Percentiles rank a stretch among this genome's conserved stretches.
These are phyloP conservation scores for Balakata baccata DNA, from an alignment of 345 rosid species.

Conservation along the genomic window DNA sequence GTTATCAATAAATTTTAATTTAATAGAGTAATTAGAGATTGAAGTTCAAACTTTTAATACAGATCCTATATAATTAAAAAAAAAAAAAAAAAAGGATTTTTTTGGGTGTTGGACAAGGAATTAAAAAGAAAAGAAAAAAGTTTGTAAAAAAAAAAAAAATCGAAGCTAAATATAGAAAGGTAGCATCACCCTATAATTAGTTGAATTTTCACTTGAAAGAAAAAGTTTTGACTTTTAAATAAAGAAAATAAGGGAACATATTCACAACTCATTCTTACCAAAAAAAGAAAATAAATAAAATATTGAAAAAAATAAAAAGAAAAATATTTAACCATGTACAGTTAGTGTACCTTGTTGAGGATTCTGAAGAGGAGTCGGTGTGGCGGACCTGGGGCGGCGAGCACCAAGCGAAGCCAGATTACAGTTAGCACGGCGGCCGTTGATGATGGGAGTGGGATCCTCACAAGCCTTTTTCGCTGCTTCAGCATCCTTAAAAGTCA, in stretches of 20 bases:
- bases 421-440: conserved; percentile 94
- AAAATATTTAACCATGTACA: background rate
- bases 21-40: too few relatives aligned
- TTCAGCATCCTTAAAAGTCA: conserved; percentile 86
- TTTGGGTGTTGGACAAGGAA: background rate
- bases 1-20: too few relatives aligned
- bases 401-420: conserved; percentile 94
- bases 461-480: conserved; percentile 84
- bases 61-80: too few relatives aligned
- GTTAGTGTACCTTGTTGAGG: conserved; percentile 48
- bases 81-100: too few relatives aligned
- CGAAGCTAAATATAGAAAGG: background rate
- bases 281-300: background rate
- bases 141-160: too few relatives aligned
- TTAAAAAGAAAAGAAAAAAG: background rate
- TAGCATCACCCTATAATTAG: background rate
- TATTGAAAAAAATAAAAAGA: background rate
- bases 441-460: conserved; percentile 78
- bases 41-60: too few relatives aligned
- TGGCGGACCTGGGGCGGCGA: conserved; percentile 60
- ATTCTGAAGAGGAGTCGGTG: conserved; percentile 21
- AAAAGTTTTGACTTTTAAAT: background rate
- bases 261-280: background rate
- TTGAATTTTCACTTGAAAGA: background rate
- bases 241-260: background rate